A percentile compares a stretch with the other conserved stretches of the same genome.
These are phyloP conservation scores for Colletotrichum acutatum DNA, from an alignment of 2,329 filamentous ascomycete species.

Conservation along the genomic window DNA sequence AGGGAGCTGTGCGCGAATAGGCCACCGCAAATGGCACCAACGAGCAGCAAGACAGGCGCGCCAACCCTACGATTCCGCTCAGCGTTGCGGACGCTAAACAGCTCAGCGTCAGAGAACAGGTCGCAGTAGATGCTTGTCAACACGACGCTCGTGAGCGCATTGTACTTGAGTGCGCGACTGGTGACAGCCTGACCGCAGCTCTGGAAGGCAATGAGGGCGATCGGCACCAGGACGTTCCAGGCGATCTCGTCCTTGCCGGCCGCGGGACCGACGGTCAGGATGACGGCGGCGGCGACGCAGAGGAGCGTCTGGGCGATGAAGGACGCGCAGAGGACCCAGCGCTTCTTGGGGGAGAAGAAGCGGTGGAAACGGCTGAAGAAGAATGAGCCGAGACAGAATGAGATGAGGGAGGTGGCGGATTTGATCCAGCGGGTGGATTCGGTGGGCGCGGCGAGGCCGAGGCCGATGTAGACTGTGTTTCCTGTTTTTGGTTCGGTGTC, in stretches of 20 bases:
- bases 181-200: conserved; percentile 82
- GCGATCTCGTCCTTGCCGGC: conserved; percentile 55
- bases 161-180: conserved; percentile 75
- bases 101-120: conserved; percentile 72
- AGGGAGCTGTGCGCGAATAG: conserved; percentile 58
- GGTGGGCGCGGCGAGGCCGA: conserved; percentile 72
- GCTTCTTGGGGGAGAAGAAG: conserved; percentile 66
- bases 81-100: conserved; percentile 57
- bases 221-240: conserved; percentile 73
- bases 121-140: conserved; percentile 87
- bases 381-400: conserved; percentile 79
- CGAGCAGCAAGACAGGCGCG: conserved; percentile 60
- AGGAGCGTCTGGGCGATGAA: conserved; percentile 64
- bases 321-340: conserved; percentile 73
- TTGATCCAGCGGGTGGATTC: conserved; percentile 74
- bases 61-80: conserved; percentile 63
- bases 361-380: conserved; percentile 78
- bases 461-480: conserved; percentile 83
- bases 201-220: conserved; percentile 80
- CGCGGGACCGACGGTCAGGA: conserved; percentile 51
- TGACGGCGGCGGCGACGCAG: conserved; percentile 59
- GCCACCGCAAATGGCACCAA: conserved; percentile 62
- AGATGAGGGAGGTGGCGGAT: conserved; percentile 74
- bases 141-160: conserved; percentile 80
- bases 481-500: conserved; percentile 49